Evolutionary conservation across 805 yeast species (phyloP).

Genomic region (baker's yeast (Saccharomyces cerevisiae)): DNA sequence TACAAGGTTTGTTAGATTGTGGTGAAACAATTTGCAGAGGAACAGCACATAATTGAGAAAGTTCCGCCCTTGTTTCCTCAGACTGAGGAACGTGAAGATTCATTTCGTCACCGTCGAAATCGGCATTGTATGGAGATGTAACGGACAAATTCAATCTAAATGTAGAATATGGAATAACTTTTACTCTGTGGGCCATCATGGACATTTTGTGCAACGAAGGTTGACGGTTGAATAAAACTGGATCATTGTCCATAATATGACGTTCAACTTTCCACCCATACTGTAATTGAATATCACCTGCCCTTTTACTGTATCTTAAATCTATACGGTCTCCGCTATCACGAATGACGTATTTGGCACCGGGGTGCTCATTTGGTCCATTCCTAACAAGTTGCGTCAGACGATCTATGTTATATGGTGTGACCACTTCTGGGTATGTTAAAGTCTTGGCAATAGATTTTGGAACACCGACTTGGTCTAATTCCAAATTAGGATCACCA

Average conservation of each 20-base stretch:
- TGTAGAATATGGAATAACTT: constrained; percentile 97
- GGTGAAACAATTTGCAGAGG: constrained; percentile 97
- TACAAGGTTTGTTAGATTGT: constrained; percentile 96
- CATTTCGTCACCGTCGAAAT: constrained; percentile 99
- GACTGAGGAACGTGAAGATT: constrained; percentile 98
- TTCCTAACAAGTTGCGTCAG: constrained; percentile 89
- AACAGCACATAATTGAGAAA: constrained; percentile 91
- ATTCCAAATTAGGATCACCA: constrained; percentile 95
- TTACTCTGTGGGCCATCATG: constrained; percentile 98
- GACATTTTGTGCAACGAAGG: constrained; percentile 99
- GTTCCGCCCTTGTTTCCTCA: constrained; percentile 94
- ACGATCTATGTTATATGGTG: constrained; percentile 93
- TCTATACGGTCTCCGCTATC: constrained; percentile 99
- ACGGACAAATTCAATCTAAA: constrained; percentile 94
- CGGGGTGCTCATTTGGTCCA: constrained; percentile 99
- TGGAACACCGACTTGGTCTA: constrained; percentile 99
- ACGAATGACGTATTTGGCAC: constrained; percentile 96
- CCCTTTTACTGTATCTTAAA: constrained; percentile 91
- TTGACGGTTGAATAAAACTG: constrained; percentile 96
- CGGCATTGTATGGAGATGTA: constrained; percentile 99
- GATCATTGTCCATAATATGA: constrained; percentile 95
- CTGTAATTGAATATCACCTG: constrained; percentile 95
- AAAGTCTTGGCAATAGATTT: constrained; percentile 90
- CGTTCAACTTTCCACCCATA: constrained; percentile 99
- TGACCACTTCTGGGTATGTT: constrained; percentile 94